Base-by-base conservation (phyloP, 2,329 filamentous ascomycete genomes). In the Corinectria fuckeliana region DNA sequence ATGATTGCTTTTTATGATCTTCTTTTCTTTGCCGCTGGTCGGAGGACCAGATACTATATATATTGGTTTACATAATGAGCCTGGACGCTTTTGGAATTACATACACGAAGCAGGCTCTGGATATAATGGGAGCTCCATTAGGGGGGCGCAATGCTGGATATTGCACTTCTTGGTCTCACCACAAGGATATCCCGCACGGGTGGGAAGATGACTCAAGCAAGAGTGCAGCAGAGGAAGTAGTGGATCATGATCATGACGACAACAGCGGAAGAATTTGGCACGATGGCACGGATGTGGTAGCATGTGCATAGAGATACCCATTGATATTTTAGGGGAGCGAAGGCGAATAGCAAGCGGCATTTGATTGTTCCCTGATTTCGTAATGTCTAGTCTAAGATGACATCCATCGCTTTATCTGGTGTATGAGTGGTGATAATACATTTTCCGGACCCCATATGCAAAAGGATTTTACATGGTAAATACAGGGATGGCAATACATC, bases 241-340 rank as follows among this genome's bases (percentile, higher is more conserved):
- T 21, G 61, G 45, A 51, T 63, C 54, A 69, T 57, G 67, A 68
- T 70, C 60, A 69, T 69, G 65, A 71, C 52, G 64, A 68, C 61
- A 55, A 67, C 42, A 62, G 67, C 64, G 65, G 42, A 42, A 54
- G 18, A 61, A 67, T 61, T 62, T 49, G 65, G 69, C 55, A 63
- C 49, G 61, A 63, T 32, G 56, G 56, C 50, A 67, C 50, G 61
- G 58, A 56, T 47, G 57, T 54, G 45, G 50, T 58, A 64, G 62
- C 67, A 70, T 70, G 69, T 70, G 66, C 63, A 73, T 72, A 73
- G 67, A 72, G 71, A 73, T 73, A 73, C 71, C 71, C 71, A 70
- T 62, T 66, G 52, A 63, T 69, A 56, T 60, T 69, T 63, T 65
- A 65, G 60, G 64, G 61, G 56, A 64, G 67, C 59, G 64, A 69